These are phyloP conservation scores for Ascochyta rabiei DNA, from an alignment of 2,329 filamentous ascomycete genomes.

Conservation along the genomic window DNA sequence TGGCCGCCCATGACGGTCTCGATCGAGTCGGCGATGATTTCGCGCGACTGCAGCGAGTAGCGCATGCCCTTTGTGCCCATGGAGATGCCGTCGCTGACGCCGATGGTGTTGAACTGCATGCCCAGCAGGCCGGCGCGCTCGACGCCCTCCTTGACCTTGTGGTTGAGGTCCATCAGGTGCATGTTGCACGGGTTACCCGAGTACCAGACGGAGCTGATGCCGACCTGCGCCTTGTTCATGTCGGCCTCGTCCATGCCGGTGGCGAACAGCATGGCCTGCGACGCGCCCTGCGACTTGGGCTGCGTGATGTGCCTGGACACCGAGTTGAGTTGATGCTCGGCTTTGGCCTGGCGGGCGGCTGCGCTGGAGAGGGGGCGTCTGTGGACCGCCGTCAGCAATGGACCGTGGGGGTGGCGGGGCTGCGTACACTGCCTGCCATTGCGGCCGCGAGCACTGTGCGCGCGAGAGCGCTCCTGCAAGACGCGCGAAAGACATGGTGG, in stretches of 20 bases:
- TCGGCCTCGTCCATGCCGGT: constrained; percentile 85
- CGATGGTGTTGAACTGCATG: constrained; percentile 99
- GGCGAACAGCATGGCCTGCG: constrained; percentile 98
- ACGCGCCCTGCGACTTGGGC: constrained; percentile 96
- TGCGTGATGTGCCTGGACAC: constrained; percentile 87
- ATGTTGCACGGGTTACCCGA: constrained; percentile 99
- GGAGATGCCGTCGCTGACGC: constrained; percentile 95
- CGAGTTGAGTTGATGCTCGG: constrained; percentile 66
- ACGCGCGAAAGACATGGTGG: constrained; percentile 44
- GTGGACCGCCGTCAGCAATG: constrained; percentile 14
- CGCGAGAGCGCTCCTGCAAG: constrained; percentile 43
- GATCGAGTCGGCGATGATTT: constrained; percentile 97
- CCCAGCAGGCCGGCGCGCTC: constrained; percentile 80
- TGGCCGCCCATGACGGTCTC: constrained; percentile 99
- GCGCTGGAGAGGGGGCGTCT: constrained; percentile 47
- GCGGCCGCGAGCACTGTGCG: constrained; percentile 38
- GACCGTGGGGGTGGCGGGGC: not conserved
- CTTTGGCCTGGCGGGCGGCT: constrained; percentile 35
- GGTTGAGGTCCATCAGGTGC: constrained; percentile 91
- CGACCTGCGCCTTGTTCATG: constrained; percentile 96
- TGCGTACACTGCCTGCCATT: constrained; percentile 43
- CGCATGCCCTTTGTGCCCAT: constrained; percentile 99
- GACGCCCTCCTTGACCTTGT: constrained; percentile 75
- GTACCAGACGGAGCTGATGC: constrained; percentile 98
- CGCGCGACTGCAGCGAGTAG: constrained; percentile 90